A percentile compares a stretch with the other conserved stretches of the same genome.
phyloP scores from a whole-genome alignment of 129 eudicot species.

The Tagetes patula region DNA sequence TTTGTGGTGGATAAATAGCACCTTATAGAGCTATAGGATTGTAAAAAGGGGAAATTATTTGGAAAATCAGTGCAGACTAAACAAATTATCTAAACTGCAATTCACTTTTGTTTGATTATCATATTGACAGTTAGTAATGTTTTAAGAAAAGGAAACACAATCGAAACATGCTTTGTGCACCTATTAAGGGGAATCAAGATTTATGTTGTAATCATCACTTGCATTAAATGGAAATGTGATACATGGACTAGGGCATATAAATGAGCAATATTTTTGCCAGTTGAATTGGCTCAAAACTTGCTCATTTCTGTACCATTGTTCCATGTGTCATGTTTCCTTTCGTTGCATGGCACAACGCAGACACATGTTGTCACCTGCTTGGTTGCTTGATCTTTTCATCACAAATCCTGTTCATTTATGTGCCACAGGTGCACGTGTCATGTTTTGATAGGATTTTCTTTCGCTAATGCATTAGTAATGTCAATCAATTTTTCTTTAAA shows the following conservation, averaged over 20 bases:
- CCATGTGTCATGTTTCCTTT: background rate
- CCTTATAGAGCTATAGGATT: background rate
- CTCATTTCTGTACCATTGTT: no score
- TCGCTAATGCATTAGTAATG: no score
- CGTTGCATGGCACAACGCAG: no score
- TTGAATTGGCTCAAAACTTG: no score
- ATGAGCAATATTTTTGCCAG: background rate
- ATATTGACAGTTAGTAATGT: background rate
- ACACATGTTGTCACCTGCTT: no score
- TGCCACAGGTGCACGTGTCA: background rate
- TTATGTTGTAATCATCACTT: no score
- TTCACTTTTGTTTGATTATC: background rate
- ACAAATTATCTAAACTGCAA: background rate
- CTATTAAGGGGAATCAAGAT: no score
- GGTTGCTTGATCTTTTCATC: background rate
- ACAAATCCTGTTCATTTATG: background rate
- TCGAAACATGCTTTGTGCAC: background rate
- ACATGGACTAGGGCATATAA: background rate
- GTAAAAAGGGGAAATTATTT: no score
- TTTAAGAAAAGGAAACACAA: background rate
- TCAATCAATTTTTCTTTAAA: no score
- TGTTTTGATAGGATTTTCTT: background rate
- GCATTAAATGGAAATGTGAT: background rate
- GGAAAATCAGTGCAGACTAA: background rate
- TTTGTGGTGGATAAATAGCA: constrained; percentile 4